Percentiles rank a stretch among this genome's conserved stretches.
phyloP scores from a whole-genome alignment of 225 moss, liverwort and hornwort species.

The Ulota crispa region DNA sequence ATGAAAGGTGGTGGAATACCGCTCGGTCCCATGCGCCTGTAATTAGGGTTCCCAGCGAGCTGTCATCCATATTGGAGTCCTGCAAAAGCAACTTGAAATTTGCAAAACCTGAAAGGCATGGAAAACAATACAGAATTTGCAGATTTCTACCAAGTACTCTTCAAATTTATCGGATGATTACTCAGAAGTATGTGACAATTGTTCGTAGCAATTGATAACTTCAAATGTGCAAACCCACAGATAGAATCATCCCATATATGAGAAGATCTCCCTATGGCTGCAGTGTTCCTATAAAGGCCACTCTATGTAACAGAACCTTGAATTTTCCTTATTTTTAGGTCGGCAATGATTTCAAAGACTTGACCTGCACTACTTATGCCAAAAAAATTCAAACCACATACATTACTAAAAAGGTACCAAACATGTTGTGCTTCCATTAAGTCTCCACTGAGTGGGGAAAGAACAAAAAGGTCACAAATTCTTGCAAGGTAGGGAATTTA shows the following conservation, averaged over 20 bases:
- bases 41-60: constrained; percentile 36
- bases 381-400: background rate
- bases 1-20: constrained; percentile 14
- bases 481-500: background rate
- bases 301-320: no score
- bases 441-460: no score
- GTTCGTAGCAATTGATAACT: background rate
- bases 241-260: background rate
- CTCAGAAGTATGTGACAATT: no score
- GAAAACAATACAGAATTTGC: background rate
- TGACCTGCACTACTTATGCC: background rate
- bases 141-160: background rate
- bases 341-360: background rate
- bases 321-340: background rate
- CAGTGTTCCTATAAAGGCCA: background rate
- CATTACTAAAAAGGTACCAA: background rate
- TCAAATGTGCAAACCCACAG: background rate
- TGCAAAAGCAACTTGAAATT: background rate
- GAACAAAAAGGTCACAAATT: background rate
- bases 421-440: background rate
- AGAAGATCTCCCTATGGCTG: background rate
- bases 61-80: constrained; percentile 18
- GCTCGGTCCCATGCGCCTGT: constrained; percentile 37
- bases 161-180: background rate
- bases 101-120: background rate